A percentile compares a stretch with the other conserved stretches of the same genome.
Evolutionary conservation across 805 yeast species (phyloP).

Genomic region (Yarrowia alimentaria): DNA sequence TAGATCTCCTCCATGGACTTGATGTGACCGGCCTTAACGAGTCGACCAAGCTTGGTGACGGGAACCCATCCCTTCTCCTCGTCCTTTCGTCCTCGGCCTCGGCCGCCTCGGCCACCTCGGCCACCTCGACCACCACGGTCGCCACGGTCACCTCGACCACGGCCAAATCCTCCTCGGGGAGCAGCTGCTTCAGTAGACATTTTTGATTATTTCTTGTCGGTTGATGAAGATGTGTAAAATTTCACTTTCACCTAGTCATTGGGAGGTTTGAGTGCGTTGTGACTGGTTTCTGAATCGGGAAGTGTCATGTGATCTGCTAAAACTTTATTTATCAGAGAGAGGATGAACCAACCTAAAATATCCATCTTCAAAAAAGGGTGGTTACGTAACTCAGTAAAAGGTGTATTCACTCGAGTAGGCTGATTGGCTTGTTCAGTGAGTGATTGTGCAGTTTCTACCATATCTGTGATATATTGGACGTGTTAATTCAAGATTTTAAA

Average conservation of each 20-base stretch:
- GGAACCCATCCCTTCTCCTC: conserved; percentile 99
- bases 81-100: conserved; percentile 75
- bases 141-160: conserved; percentile 42
- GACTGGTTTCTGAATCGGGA: conserved; percentile 15
- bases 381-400: no score
- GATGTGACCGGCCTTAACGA: conserved; percentile 98
- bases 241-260: not conserved
- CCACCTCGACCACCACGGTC: no score
- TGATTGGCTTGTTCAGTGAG: no score
- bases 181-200: conserved; percentile 28
- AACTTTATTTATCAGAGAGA: not conserved
- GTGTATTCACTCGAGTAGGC: no score
- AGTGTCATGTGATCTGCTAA: not conserved
- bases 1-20: conserved; percentile 95
- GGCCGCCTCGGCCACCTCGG: conserved; percentile 53
- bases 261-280: conserved; percentile 10
- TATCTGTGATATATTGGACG: no score
- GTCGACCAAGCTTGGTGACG: conserved; percentile 99
- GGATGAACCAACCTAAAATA: no score
- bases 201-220: conserved; percentile 20
- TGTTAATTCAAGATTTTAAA: no score
- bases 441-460: no score
- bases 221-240: conserved; percentile 18
- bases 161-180: conserved; percentile 44
- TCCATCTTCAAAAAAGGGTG: no score